Evolutionary conservation across 2,329 filamentous ascomycete species (phyloP).

Genomic region (Tolypocladium guangdongense): DNA sequence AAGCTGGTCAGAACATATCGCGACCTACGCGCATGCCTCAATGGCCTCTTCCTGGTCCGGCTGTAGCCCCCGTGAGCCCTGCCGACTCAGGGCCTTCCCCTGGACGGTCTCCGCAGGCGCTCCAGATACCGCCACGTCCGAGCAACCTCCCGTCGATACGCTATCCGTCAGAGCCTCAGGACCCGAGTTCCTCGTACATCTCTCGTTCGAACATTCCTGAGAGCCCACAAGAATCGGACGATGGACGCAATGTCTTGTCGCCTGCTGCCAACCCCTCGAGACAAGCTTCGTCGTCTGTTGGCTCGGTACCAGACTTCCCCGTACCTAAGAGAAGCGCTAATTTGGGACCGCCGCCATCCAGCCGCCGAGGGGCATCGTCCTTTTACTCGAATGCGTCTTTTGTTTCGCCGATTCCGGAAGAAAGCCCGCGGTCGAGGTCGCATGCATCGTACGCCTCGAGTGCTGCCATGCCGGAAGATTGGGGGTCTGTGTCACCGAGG

Average conservation of each 20-base stretch:
- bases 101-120: conserved; percentile 36
- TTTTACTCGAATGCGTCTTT: conserved; percentile 56
- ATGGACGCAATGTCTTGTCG: conserved; percentile 28
- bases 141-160: conserved; percentile 49
- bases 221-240: conserved; percentile 19
- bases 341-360: conserved; percentile 49
- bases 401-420: conserved; percentile 68
- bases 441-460: conserved; percentile 61
- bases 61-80: conserved; percentile 20
- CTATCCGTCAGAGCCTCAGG: conserved; percentile 44
- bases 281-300: conserved; percentile 42
- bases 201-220: conserved; percentile 20
- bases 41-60: conserved; percentile 38
- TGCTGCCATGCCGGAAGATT: conserved; percentile 58
- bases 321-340: conserved; percentile 39
- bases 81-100: conserved; percentile 31
- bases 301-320: conserved; percentile 50
- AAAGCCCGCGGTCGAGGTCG: conserved; percentile 46
- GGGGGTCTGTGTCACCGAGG: conserved; percentile 36
- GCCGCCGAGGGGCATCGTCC: conserved; percentile 49
- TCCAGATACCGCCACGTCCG: conserved; percentile 48
- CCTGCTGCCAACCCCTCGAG: conserved; percentile 37
- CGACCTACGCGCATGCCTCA: conserved; percentile 41
- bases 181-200: conserved; percentile 41
- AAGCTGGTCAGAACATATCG: conserved; percentile 27